Evolutionary conservation across 306 rosid genomes (phyloP).

Genomic region (Vicia sativa): DNA sequence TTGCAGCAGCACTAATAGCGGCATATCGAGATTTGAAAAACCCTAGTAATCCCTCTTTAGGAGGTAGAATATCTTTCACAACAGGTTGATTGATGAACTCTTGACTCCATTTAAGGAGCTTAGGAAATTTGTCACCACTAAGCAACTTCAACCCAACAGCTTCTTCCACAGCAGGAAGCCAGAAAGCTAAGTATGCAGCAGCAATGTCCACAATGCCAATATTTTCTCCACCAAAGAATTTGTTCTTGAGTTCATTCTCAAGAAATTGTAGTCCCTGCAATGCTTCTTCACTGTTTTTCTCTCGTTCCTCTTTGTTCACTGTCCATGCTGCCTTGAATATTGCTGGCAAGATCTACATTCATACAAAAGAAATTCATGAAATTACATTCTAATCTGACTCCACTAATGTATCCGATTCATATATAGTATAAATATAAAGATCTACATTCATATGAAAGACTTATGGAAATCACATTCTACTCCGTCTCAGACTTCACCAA

Average conservation of each 20-base stretch:
- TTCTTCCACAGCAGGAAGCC: conserved; percentile 56
- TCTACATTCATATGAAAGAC: not conserved
- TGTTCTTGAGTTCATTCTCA: conserved; percentile 43
- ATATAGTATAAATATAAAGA: not conserved
- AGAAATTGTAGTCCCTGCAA: conserved; percentile 32
- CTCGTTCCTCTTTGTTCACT: conserved; percentile 35
- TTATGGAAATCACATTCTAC: too few species aligned
- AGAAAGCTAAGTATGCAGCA: conserved; percentile 43
- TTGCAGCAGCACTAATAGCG: conserved; percentile 9
- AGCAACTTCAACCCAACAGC: conserved; percentile 41
- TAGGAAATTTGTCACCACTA: conserved; percentile 47
- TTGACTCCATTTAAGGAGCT: conserved; percentile 49
- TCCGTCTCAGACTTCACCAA: too few species aligned
- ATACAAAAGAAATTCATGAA: not conserved
- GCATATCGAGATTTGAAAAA: conserved; percentile 33
- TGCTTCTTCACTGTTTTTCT: conserved; percentile 37
- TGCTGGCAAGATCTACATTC: conserved; percentile 5
- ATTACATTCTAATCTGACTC: too few species aligned
- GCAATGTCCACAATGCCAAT: conserved; percentile 55
- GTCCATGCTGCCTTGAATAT: conserved; percentile 36
- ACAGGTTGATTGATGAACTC: conserved; percentile 42
- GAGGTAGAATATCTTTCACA: conserved; percentile 47
- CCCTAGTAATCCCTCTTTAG: conserved; percentile 35
- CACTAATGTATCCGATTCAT: too few species aligned
- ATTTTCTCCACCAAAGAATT: conserved; percentile 47